These are phyloP conservation scores for Magnusiomyces suaveolens DNA, from an alignment of 1,139 yeast species.

Conservation along the genomic window DNA sequence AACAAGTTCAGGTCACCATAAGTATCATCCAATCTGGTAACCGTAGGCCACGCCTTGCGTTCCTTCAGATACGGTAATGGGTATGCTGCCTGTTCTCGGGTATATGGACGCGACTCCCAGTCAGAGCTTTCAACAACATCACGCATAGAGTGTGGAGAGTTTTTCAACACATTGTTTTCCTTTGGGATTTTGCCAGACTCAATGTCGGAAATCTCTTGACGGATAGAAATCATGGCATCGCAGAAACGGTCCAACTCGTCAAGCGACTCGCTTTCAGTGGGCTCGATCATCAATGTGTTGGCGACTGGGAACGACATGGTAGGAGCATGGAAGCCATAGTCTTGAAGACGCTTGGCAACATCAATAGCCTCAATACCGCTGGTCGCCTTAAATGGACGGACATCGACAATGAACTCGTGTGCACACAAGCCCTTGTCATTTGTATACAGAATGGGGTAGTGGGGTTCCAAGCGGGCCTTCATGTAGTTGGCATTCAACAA, in stretches of 20 bases:
- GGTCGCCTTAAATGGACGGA: constrained; percentile 66
- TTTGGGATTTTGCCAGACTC: constrained; percentile 50
- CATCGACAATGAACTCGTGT: constrained; percentile 89
- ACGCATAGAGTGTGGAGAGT: constrained; percentile 84
- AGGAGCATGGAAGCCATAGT: constrained; percentile 97
- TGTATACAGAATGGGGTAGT: constrained; percentile 69
- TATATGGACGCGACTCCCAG: constrained; percentile 72
- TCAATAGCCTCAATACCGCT: constrained; percentile 90
- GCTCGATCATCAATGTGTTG: constrained; percentile 95
- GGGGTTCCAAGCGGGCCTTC: constrained; percentile 63
- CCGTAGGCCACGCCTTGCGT: constrained; percentile 92
- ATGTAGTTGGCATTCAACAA: constrained; percentile 93
- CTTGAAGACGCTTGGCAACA: constrained; percentile 92
- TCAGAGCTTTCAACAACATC: constrained; percentile 58
- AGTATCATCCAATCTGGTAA: constrained; percentile 84
- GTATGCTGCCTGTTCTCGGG: constrained; percentile 88
- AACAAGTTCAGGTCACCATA: constrained; percentile 88
- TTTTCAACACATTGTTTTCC: constrained; percentile 65
- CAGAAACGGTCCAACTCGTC: constrained; percentile 85
- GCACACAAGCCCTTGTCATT: constrained; percentile 73
- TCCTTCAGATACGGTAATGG: constrained; percentile 66
- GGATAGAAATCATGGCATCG: constrained; percentile 74
- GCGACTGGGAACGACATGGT: constrained; percentile 98
- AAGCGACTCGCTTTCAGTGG: constrained; percentile 88
- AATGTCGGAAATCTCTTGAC: constrained; percentile 71